Conservation (phyloP, 495 filamentous ascomycete genomes). For the Sporormia fimetaria region DNA sequence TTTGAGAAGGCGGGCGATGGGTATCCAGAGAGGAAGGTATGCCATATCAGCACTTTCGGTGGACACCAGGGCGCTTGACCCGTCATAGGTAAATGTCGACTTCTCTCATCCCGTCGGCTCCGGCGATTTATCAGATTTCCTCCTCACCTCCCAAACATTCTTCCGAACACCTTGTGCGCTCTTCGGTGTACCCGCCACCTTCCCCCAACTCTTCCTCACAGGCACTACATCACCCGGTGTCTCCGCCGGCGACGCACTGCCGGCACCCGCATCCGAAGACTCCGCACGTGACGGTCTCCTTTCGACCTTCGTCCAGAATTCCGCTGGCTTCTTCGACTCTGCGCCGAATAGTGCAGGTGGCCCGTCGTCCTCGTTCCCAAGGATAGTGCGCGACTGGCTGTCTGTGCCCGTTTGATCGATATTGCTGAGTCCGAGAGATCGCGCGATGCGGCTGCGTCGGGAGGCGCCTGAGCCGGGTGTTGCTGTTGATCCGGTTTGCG, state of each 20-base stretch:
- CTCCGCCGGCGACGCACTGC: constrained; percentile 1
- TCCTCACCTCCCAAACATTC: constrained; percentile 18
- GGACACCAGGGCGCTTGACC: too few species aligned
- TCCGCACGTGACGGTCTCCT: neutral
- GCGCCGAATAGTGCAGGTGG: neutral
- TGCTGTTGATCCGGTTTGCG: constrained; percentile 1
- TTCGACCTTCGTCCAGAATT: constrained; percentile 17
- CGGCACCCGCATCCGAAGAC: neutral
- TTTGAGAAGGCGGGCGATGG: too few species aligned
- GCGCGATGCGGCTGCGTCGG: constrained; percentile 10
- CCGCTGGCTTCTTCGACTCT: too few species aligned
- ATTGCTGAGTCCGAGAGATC: constrained; percentile 8
- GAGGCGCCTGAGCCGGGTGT: constrained; percentile 3
- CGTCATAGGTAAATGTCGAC: too few species aligned
- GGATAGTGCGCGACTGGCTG: constrained; percentile 15
- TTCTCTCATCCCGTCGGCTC: neutral
- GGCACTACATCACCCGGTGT: neutral
- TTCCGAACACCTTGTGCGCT: constrained; percentile 9
- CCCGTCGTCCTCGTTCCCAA: constrained; percentile 12
- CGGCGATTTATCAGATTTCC: constrained; percentile 4
- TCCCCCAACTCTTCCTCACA: neutral
- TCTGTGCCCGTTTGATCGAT: constrained; percentile 8
- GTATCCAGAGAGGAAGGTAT: too few species aligned
- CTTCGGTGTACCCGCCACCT: constrained; percentile 1
- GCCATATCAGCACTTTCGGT: too few species aligned